A percentile compares a stretch with the other conserved stretches of the same genome.
Conservation (phyloP, 257 asterid genomes). For the Lantana camara region DNA sequence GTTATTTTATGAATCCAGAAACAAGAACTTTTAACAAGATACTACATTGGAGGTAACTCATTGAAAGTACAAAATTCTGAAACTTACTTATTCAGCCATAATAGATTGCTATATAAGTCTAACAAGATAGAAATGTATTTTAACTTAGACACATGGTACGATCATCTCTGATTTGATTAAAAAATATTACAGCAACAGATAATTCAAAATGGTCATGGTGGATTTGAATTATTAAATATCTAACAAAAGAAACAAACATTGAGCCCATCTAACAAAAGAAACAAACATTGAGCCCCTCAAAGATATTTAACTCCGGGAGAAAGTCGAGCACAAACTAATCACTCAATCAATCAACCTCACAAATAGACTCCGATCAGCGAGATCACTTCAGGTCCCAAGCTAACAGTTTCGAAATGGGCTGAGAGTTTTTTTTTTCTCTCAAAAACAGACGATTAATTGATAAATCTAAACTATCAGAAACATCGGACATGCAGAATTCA, state of each 20-base stretch:
- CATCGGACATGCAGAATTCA: constrained; percentile 5
- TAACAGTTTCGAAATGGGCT: neutral
- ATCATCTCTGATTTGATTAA: neutral
- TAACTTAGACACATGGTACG: neutral
- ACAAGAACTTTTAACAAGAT: constrained; percentile 9
- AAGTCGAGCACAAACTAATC: constrained; percentile 13
- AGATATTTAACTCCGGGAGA: constrained; percentile 2
- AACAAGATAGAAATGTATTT: neutral
- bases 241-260: neutral
- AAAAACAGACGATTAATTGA: constrained; percentile 7
- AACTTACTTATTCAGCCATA: constrained; percentile 15
- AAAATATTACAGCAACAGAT: neutral
- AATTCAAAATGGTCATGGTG: neutral
- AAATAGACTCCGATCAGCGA: constrained; percentile 19
- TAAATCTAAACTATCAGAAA: constrained; percentile 8
- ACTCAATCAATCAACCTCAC: neutral
- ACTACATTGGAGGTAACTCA: neutral
- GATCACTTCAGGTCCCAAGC: neutral
- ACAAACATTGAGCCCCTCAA: neutral
- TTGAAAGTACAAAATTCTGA: neutral
- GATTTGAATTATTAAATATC: neutral
- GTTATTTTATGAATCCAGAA: constrained; percentile 4
- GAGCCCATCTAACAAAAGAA: neutral
- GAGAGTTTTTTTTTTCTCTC: neutral
- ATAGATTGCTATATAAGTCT: constrained; percentile 2